These are phyloP conservation scores for Dendrostoma leiphaemia DNA, from an alignment of 2,329 filamentous ascomycete species.

Conservation along the genomic window DNA sequence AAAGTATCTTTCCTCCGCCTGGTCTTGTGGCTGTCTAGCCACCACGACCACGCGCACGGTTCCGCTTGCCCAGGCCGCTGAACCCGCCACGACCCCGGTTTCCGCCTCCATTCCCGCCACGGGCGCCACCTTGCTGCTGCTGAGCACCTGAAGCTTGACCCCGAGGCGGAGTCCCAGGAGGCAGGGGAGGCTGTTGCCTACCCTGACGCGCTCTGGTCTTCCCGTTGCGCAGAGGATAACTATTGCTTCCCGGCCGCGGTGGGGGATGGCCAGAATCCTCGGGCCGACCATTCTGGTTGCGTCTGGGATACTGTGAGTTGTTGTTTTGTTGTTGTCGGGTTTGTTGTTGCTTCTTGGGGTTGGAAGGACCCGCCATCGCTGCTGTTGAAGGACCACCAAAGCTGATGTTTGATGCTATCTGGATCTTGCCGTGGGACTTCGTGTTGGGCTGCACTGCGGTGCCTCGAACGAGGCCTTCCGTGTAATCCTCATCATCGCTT, in stretches of 20 bases:
- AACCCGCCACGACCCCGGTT: constrained; percentile 14
- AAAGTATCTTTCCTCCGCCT: neutral
- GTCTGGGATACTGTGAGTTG: constrained; percentile 1
- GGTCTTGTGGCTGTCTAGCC: neutral
- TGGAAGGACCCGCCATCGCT: neutral
- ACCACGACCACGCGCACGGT: constrained; percentile 1
- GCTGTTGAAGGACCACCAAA: constrained; percentile 6
- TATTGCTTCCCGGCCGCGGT: constrained; percentile 9
- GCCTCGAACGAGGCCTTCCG: constrained; percentile 35
- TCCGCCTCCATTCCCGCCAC: constrained; percentile 1
- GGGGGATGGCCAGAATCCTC: neutral
- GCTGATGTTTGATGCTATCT: constrained; percentile 18
- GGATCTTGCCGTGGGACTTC: constrained; percentile 12
- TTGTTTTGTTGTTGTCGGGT: neutral
- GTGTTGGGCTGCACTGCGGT: neutral
- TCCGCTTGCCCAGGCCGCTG: constrained; percentile 12
- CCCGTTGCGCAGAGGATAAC: constrained; percentile 1
- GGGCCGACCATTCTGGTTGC: constrained; percentile 4
- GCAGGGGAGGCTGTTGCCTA: constrained; percentile 4
- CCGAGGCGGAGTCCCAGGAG: neutral
- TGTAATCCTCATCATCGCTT: constrained; percentile 43
- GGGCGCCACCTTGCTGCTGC: neutral
- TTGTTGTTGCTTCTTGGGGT: constrained; percentile 3
- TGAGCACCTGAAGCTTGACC: neutral
- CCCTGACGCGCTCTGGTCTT: constrained; percentile 3